Evolutionary conservation across 2,329 filamentous ascomycete genomes (phyloP).

Genomic region (Simplicillium aogashimaense): DNA sequence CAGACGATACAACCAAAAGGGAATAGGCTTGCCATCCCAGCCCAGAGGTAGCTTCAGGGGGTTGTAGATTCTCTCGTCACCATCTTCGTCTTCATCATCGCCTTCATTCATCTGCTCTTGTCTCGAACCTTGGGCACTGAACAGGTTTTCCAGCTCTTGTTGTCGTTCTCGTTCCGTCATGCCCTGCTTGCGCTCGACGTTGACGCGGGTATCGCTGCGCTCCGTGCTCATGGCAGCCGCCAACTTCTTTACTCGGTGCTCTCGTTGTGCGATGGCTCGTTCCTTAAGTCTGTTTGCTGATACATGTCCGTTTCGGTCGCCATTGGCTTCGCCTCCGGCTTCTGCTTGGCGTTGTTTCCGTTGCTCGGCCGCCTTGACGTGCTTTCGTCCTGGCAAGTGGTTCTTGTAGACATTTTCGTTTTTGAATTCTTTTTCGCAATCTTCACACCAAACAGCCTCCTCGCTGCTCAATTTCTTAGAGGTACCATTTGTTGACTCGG

Average conservation of each 20-base stretch:
- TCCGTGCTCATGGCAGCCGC: slow-evolving; percentile 77
- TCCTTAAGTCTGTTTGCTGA: slow-evolving; percentile 64
- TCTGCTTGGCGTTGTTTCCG: slow-evolving; percentile 40
- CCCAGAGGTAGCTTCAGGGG: slow-evolving; percentile 89
- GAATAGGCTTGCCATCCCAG: slow-evolving; percentile 98
- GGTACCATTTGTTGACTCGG: slow-evolving; percentile 19
- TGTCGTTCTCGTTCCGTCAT: slow-evolving; percentile 96
- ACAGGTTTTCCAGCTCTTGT: slow-evolving; percentile 83
- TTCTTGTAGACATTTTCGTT: slow-evolving; percentile 91
- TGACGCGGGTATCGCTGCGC: slow-evolving; percentile 80
- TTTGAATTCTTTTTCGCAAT: slow-evolving; percentile 90
- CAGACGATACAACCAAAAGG: slow-evolving; percentile 96
- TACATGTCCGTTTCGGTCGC: slow-evolving; percentile 13
- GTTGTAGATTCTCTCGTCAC: slow-evolving; percentile 89
- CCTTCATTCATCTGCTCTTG: slow-evolving; percentile 36
- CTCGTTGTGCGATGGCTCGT: slow-evolving; percentile 79
- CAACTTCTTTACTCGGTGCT: slow-evolving; percentile 72
- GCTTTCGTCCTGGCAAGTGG: slow-evolving; percentile 85
- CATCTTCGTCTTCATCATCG: slow-evolving; percentile 63
- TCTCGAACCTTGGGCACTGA: slow-evolving; percentile 31
- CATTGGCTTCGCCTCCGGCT: slow-evolving; percentile 16
- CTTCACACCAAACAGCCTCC: slow-evolving; percentile 77
- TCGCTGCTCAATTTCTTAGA: slow-evolving; percentile 22
- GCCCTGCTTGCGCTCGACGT: slow-evolving; percentile 91
- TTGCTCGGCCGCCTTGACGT: slow-evolving; percentile 71